Percentiles rank a stretch among this genome's conserved stretches.
Conservation (phyloP, 257 asterid species). For the Orobanche coerulescens region DNA sequence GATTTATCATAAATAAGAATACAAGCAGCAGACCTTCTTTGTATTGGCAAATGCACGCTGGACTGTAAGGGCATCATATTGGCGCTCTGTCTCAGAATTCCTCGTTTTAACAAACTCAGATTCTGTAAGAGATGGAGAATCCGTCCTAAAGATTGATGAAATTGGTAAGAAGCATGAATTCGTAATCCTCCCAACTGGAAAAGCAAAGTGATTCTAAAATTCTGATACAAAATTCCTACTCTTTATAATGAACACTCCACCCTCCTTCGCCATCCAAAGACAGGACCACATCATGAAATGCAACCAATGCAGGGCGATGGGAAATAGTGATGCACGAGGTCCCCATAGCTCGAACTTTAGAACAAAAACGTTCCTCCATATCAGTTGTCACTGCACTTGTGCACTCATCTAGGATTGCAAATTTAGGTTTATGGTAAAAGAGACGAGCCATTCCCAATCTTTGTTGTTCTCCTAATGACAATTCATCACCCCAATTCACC, state of each 20-base stretch:
- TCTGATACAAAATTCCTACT: conserved; percentile 35
- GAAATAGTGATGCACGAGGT: conserved; percentile 97
- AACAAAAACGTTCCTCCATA: conserved; percentile 98
- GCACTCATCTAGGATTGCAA: conserved; percentile 96
- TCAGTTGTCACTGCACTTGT: conserved; percentile 99
- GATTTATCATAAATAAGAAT: conserved; percentile 14
- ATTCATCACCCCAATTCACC: conserved; percentile 98
- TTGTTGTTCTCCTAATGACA: conserved; percentile 96
- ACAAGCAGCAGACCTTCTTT: conserved; percentile 46
- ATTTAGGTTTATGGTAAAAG: conserved; percentile 94
- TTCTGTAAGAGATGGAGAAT: conserved; percentile 49
- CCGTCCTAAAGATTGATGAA: conserved; percentile 42
- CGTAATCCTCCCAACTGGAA: neutral
- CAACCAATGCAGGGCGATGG: conserved; percentile 98
- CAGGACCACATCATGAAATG: conserved; percentile 92
- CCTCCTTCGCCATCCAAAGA: conserved; percentile 99
- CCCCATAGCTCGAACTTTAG: conserved; percentile 97
- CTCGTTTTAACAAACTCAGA: conserved; percentile 43
- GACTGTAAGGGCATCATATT: conserved; percentile 81
- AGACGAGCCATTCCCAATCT: conserved; percentile 99
- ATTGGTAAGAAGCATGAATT: conserved; percentile 15
- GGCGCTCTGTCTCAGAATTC: conserved; percentile 65
- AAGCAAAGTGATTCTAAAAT: conserved; percentile 4
- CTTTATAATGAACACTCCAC: conserved; percentile 78
- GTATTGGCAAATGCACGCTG: conserved; percentile 88